Conservation (phyloP, 2,329 filamentous ascomycete genomes). For the Verticillium nonalfalfae region DNA sequence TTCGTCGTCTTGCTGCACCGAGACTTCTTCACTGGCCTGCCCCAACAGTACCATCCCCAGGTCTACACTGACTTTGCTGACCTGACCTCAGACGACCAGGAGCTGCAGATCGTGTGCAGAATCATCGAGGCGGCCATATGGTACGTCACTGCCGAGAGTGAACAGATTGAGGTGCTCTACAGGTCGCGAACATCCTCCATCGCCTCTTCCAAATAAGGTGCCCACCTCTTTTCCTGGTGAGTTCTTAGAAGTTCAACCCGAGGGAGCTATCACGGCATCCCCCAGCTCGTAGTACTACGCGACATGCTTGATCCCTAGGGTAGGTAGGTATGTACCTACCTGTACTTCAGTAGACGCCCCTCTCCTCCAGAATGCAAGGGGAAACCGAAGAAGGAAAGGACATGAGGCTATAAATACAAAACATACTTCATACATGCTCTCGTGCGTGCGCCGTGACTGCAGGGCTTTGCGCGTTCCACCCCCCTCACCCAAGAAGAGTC, state of each 20-base stretch:
- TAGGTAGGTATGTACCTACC: not conserved
- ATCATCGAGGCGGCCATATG: slow-evolving; percentile 72
- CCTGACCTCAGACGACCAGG: slow-evolving; percentile 43
- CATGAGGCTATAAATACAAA: not conserved
- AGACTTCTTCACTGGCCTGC: too few species aligned
- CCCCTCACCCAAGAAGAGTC: too few species aligned
- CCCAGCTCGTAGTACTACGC: not conserved
- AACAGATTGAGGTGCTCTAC: slow-evolving; percentile 22
- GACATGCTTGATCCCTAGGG: not conserved
- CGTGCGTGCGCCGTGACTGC: not conserved
- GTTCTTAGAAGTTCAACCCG: not conserved
- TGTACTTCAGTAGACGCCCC: not conserved
- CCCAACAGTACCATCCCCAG: too few species aligned
- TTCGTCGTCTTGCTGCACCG: not conserved
- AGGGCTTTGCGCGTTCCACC: too few species aligned
- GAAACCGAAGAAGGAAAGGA: not conserved
- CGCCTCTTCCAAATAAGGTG: not conserved
- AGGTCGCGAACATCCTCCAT: not conserved
- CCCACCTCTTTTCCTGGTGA: not conserved
- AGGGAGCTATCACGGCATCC: not conserved
- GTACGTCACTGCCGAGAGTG: slow-evolving; percentile 47
- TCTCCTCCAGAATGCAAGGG: not conserved
- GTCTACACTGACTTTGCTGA: not conserved
- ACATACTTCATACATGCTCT: not conserved
- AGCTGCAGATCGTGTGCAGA: slow-evolving; percentile 59